Base-by-base conservation (phyloP, 2,329 filamentous ascomycete genomes). In the Exophiala lecanii-corni region DNA sequence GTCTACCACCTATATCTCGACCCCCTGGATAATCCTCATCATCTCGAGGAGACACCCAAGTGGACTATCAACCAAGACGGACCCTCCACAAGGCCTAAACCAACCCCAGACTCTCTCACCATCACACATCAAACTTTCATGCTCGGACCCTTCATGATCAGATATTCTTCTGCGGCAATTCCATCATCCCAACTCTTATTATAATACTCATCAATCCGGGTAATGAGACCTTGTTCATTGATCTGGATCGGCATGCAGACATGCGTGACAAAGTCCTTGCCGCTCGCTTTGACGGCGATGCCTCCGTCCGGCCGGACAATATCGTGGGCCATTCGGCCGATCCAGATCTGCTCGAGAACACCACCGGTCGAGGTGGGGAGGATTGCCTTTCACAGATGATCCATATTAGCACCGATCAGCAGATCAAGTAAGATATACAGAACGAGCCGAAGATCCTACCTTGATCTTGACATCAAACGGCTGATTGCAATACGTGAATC, bases 141-240 rank as follows among this genome's bases (percentile, higher is more conserved):
- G 33, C 43, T 42, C 9, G 38, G 37, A 15, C 43, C 43, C 33
- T 42, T 46, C 13, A 46, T 28, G 10, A 46, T 23, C 5, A 28
- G n/a, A 33, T 46, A 46, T 12, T 46, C 23, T 32, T 40, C 13
- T 16, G 41, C 30, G 9, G 9, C 31, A 19, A 46, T 31, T 12
- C 43, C 43, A 38, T 46, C 39, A 13, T 46, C 43, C 43, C 43
- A 46, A n/a, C 15, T 13, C 5, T 36, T 41, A 33, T 46, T 46
- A 31, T 46, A 46, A 46, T 42, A 46, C 25, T 46, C 43, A 38
- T 46, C 43, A 18, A 46, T 42, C 17, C 39, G 33, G 10, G 37
- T 41, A 4, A 46, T 37, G 9, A 19, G 31, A 9, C 43, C 43
- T 23, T 26, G n/a, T n/a, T 42, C 16, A 28, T 46, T 39, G 33